Evolutionary conservation across 257 asterid genomes (phyloP), one percentile per base, ranked within the genome.

Genomic region (Leonotis leonurus): DNA sequence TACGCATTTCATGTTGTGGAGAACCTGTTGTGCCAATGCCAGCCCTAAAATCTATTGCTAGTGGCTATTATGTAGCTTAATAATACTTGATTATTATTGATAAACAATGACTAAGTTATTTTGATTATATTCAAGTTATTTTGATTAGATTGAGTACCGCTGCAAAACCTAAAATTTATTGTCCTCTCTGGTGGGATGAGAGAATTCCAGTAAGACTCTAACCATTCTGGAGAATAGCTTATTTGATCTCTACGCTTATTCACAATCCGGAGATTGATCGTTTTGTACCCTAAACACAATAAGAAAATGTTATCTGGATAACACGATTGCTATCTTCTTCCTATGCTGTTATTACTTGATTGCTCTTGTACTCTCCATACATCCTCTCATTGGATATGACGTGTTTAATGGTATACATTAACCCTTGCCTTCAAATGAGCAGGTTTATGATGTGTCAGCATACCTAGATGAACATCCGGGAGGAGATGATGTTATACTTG

Each of bases 391-490:
- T 6, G 30, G 8, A 2, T 54, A 56, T 48, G 29, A 48, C 16
- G 49, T 21, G 37, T 63, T 30, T 5, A 24, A 20, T 76, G 55
- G 32, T 35, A 1, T 12, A 35, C 48, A 21, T 60, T 62, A 35
- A 32, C 48, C 6, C 37, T 6, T 68, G 44, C 52, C 36, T 64
- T 77, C 35, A 71, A 56, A 71, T 68, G 60, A 16, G 62, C 90
- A 91, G 98, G 93, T 91, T 20, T 92, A 92, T 57, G 98, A 92
- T 25, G 90, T 92, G 57, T 80, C 98, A 26, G 8, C 90, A 12
- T 92, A 92, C 77, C 49, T 92, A 75, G 86, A 92, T 11, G 98
- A 92, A 33, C 98, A 89, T 68, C 98, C 98, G n/a, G 98, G 98
- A 1, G 98, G 98, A 60, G 95, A 86, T 50, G 98, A 89, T 73